These are phyloP conservation scores for Paecilomyces formosus DNA, from an alignment of 2,329 filamentous ascomycete species.

Conservation along the genomic window DNA sequence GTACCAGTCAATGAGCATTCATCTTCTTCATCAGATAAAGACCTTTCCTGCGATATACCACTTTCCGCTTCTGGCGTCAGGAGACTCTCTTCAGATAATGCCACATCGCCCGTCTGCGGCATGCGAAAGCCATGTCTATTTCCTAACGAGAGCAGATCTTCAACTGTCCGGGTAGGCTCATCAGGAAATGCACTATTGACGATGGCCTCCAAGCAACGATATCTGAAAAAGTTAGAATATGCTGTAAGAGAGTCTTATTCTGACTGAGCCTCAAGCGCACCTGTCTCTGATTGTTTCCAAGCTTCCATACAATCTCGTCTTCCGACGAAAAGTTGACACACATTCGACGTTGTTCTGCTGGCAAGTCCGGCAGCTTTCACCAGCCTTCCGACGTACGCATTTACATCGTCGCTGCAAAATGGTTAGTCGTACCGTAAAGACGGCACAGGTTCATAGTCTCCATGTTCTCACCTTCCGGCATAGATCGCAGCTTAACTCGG, in stretches of 20 bases:
- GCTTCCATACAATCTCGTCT: conserved; percentile 32
- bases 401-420: conserved; percentile 24
- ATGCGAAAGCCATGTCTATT: conserved; percentile 25
- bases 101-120: conserved; percentile 12
- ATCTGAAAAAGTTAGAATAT: conserved; percentile 10
- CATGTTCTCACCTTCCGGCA: conserved; percentile 17
- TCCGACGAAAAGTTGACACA: conserved; percentile 27
- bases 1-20: conserved; percentile 10
- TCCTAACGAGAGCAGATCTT: conserved; percentile 23
- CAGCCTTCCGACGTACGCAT: conserved; percentile 23
- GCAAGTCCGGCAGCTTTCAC: conserved; percentile 25
- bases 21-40: not conserved
- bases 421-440: not conserved
- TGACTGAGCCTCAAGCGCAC: conserved; percentile 10
- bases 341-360: conserved; percentile 25
- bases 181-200: conserved; percentile 28
- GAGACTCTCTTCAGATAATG: not conserved
- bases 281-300: conserved; percentile 30
- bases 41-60: not conserved
- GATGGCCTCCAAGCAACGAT: conserved; percentile 30
- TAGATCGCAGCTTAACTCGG: conserved; percentile 29
- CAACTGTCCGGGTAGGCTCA: conserved; percentile 19
- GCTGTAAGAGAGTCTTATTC: not conserved
- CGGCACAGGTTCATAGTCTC: not conserved
- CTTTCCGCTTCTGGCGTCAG: not conserved